Percentiles rank a stretch among this genome's conserved stretches.
Evolutionary conservation across 2,329 filamentous ascomycete species (phyloP).

Genomic region (Aspergillus terreus): DNA sequence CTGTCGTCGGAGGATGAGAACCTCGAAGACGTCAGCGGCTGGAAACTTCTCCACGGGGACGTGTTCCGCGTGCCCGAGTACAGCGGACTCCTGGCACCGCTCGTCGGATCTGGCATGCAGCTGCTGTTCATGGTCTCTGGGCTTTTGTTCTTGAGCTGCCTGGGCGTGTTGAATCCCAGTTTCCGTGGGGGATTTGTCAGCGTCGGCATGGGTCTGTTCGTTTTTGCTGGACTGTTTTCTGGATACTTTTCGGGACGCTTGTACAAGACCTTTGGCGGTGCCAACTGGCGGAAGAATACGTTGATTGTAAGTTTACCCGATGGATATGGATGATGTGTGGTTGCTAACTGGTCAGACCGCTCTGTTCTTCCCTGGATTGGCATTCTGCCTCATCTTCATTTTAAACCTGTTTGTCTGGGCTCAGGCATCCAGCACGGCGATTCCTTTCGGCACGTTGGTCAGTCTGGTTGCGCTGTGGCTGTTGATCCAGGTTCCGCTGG

Average conservation of each 20-base stretch:
- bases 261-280: conserved; percentile 78
- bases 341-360: conserved; percentile 53
- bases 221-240: conserved; percentile 78
- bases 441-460: conserved; percentile 76
- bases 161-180: conserved; percentile 78
- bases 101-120: conserved; percentile 83
- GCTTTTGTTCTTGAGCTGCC: conserved; percentile 66
- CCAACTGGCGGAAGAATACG: conserved; percentile 71
- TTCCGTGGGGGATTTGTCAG: conserved; percentile 88
- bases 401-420: conserved; percentile 89
- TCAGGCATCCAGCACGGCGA: conserved; percentile 80
- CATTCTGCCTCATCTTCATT: conserved; percentile 71
- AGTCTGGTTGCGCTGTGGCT: conserved; percentile 75
- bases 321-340: neutral
- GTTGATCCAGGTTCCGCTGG: conserved; percentile 78
- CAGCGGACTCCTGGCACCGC: conserved; percentile 70
- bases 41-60: conserved; percentile 86
- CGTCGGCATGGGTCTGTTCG: conserved; percentile 76
- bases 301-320: conserved; percentile 48
- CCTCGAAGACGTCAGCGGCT: conserved; percentile 76
- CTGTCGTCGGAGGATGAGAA: conserved; percentile 65
- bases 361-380: conserved; percentile 71
- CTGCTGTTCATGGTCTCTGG: conserved; percentile 76
- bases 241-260: conserved; percentile 82
- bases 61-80: conserved; percentile 72